phyloP scores from a whole-genome alignment of 2,329 filamentous ascomycete species.

The Fusarium beomiforme region DNA sequence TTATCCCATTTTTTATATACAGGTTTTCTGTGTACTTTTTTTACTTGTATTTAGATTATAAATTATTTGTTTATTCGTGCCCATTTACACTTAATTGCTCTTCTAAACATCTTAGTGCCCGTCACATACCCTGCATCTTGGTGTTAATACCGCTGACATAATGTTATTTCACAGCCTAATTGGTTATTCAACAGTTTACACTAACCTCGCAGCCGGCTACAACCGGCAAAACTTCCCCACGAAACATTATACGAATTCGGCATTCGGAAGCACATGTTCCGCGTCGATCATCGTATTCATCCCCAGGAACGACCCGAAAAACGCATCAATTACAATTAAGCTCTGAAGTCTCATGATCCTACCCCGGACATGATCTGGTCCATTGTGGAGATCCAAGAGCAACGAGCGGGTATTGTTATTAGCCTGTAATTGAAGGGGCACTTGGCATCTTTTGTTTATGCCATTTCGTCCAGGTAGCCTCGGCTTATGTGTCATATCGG shows the following conservation, averaged over 20 bases:
- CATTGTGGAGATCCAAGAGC: not conserved
- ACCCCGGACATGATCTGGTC: not conserved
- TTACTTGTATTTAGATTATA: fast-evolving
- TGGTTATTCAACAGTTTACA: not conserved
- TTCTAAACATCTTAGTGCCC: no score
- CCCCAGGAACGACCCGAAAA: not conserved
- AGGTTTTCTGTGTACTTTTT: not conserved
- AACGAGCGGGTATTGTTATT: not conserved
- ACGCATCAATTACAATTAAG: not conserved
- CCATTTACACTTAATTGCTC: no score
- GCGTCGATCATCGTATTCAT: not conserved
- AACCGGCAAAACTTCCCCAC: not conserved
- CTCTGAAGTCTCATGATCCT: not conserved
- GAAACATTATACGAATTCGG: not conserved
- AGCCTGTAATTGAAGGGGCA: slow-evolving; percentile 3
- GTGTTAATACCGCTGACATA: not conserved
- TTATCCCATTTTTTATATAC: not conserved
- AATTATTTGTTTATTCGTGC: fast-evolving
- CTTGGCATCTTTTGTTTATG: not conserved
- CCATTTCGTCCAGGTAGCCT: not conserved
- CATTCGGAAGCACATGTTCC: not conserved
- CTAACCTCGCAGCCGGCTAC: not conserved
- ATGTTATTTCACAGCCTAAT: not conserved
- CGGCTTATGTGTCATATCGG: not conserved
- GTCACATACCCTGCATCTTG: not conserved